phyloP scores from a whole-genome alignment of 345 rosid genomes.

The Salix exigua region DNA sequence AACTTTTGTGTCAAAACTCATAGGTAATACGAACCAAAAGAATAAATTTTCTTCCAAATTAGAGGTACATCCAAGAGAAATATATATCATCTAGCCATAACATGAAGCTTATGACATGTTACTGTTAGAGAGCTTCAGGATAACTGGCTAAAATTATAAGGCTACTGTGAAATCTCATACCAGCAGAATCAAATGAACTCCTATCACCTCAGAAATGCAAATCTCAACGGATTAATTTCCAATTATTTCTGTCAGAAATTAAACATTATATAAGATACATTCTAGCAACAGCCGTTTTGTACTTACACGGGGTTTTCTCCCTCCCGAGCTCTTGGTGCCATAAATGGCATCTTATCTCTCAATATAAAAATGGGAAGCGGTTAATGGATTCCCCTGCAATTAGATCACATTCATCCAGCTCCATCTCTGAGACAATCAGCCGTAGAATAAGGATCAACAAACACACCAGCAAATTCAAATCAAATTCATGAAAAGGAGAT shows the following conservation, averaged over 20 bases:
- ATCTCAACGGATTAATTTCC: conserved; percentile 31
- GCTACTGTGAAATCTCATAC: conserved; percentile 12
- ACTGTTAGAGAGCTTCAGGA: not conserved
- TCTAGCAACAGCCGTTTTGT: conserved; percentile 39
- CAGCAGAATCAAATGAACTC: conserved; percentile 23
- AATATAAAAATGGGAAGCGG: conserved; percentile 35
- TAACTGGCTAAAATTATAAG: conserved; percentile 13
- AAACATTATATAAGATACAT: conserved; percentile 20
- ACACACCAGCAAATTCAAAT: conserved; percentile 31
- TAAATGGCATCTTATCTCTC: conserved; percentile 31
- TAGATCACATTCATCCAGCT: conserved; percentile 22
- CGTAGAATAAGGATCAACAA: conserved; percentile 21
- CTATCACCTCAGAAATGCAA: conserved; percentile 28
- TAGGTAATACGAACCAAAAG: not conserved
- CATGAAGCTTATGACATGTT: not conserved
- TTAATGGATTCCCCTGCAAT: conserved; percentile 33
- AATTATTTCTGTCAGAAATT: conserved; percentile 38
- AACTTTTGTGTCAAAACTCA: not conserved
- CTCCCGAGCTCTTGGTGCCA: conserved; percentile 33
- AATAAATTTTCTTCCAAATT: not conserved
- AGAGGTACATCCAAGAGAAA: not conserved
- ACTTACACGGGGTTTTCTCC: conserved; percentile 44
- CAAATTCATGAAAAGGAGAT: conserved; percentile 17
- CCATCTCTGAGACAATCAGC: conserved; percentile 27
- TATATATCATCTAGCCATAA: conserved; percentile 4